Evolutionary conservation across 306 rosid genomes (phyloP).

Genomic region (Cyclanthera cordifolia): DNA sequence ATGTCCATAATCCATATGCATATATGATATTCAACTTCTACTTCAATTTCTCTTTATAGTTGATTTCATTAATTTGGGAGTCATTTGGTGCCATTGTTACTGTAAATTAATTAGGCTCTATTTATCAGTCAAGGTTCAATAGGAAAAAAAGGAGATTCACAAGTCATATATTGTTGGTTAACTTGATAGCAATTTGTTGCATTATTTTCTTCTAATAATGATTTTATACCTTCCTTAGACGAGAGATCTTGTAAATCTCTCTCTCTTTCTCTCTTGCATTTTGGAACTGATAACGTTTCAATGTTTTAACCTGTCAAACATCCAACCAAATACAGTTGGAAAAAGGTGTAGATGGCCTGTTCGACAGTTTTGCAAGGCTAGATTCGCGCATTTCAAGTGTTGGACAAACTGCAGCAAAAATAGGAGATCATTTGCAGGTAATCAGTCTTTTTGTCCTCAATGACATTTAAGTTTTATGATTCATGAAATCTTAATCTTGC

Average conservation of each 20-base stretch:
- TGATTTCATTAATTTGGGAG: not conserved
- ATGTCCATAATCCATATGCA: too few relatives aligned
- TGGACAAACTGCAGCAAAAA: conserved; percentile 99
- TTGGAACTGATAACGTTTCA: not conserved
- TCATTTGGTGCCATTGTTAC: not conserved
- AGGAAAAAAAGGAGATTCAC: not conserved
- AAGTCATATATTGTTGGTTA: not conserved
- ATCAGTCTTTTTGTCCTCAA: conserved; percentile 15
- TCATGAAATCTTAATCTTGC: not conserved
- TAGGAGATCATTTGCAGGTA: conserved; percentile 99
- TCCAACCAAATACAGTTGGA: conserved; percentile 53
- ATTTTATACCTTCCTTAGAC: not conserved
- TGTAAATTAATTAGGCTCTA: not conserved
- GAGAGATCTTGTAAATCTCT: not conserved
- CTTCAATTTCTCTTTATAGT: not conserved
- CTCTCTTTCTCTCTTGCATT: not conserved
- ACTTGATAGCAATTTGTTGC: not conserved
- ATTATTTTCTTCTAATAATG: not conserved
- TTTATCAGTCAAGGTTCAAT: not conserved
- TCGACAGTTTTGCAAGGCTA: conserved; percentile 89
- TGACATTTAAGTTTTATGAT: not conserved
- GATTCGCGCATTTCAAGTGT: conserved; percentile 99
- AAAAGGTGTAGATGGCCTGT: conserved; percentile 97
- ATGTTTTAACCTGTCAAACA: conserved; percentile 11
- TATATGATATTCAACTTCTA: too few relatives aligned